phyloP scores from a whole-genome alignment of 441 rosid species.

The Gossypium trilobum region DNA sequence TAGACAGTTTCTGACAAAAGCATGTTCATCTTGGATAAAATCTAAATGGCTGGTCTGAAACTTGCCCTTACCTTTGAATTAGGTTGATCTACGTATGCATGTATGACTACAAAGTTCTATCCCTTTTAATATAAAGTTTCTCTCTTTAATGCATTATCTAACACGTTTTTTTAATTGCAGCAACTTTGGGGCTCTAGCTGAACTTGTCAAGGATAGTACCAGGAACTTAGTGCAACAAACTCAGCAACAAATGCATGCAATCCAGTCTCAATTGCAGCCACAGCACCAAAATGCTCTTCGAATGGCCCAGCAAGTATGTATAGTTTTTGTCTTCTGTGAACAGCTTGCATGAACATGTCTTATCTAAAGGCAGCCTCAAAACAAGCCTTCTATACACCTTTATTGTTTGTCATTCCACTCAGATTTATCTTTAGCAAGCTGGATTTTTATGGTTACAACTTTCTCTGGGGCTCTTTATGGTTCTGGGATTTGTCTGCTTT shows the following conservation, averaged over 20 bases:
- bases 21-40: background rate
- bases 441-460: background rate
- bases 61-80: background rate
- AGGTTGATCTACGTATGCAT: background rate
- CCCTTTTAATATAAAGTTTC: background rate
- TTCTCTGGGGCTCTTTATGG: background rate
- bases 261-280: constrained; percentile 57
- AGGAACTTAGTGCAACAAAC: constrained; percentile 40
- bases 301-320: constrained; percentile 60
- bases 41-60: background rate
- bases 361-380: background rate
- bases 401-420: background rate
- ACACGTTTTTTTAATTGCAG: constrained; percentile 23
- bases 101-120: background rate
- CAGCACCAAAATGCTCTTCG: constrained; percentile 59
- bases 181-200: constrained; percentile 54
- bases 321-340: background rate
- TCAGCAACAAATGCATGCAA: constrained; percentile 56
- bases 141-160: background rate
- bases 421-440: background rate
- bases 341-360: background rate
- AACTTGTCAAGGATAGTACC: constrained; percentile 62
- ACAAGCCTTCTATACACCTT: background rate
- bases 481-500: background rate
- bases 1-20: constrained; percentile 1